phyloP scores from a whole-genome alignment of 495 filamentous ascomycete species.

The Hypomontagnella submonticulosa region DNA sequence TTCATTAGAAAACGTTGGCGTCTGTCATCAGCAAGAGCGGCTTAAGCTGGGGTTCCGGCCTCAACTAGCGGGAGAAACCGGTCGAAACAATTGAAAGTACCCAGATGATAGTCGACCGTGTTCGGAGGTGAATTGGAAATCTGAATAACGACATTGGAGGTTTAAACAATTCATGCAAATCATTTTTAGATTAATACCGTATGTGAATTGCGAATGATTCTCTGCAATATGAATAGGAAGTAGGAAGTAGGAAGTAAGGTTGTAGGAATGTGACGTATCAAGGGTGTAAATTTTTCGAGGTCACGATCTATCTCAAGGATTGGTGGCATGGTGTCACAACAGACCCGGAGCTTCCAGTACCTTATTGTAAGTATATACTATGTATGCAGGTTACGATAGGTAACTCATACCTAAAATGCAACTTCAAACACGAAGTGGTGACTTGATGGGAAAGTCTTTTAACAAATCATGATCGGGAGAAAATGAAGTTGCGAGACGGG shows the following conservation, averaged over 20 bases:
- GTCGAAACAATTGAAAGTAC: slow-evolving; percentile 27
- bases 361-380: slow-evolving; percentile 32
- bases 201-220: slow-evolving; percentile 3
- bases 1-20: slow-evolving; percentile 38
- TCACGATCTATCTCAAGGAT: slow-evolving; percentile 41
- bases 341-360: slow-evolving; percentile 30
- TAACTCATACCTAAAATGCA: slow-evolving; percentile 34
- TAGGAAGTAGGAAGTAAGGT: slow-evolving; percentile 8
- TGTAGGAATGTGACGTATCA: slow-evolving; percentile 44
- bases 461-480: slow-evolving; percentile 19
- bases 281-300: slow-evolving; percentile 38
- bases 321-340: slow-evolving; percentile 33
- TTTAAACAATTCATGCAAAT: slow-evolving; percentile 24
- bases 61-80: slow-evolving; percentile 40
- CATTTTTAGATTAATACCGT: slow-evolving; percentile 19
- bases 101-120: slow-evolving; percentile 28
- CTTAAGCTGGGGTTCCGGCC: slow-evolving; percentile 4
- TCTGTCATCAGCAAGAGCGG: slow-evolving; percentile 12
- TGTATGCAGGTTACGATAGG: not conserved
- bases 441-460: no score
- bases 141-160: slow-evolving; percentile 32
- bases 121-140: slow-evolving; percentile 35
- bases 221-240: slow-evolving; percentile 9
- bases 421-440: slow-evolving; percentile 9
- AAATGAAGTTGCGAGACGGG: slow-evolving; percentile 42